A percentile compares a stretch with the other conserved stretches of the same genome.
Conservation (phyloP, 2,329 filamentous ascomycete genomes). For the Fusarium subglutinans region DNA sequence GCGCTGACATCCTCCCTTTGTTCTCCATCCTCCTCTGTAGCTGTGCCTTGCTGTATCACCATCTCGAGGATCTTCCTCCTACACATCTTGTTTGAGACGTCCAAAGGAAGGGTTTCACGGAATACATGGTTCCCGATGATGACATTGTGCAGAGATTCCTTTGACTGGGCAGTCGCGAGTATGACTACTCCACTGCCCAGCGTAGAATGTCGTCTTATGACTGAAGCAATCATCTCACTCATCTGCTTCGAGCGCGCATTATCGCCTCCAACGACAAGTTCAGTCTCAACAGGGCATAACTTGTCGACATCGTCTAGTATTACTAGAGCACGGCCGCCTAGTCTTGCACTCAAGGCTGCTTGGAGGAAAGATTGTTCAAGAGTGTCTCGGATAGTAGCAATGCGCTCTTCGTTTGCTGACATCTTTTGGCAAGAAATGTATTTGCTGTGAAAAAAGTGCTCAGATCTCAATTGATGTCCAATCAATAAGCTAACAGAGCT, state of each 20-base stretch:
- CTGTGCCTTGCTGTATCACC: not conserved
- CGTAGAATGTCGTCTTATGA: conserved; percentile 84
- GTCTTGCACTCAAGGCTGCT: conserved; percentile 78
- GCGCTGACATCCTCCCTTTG: conserved; percentile 47
- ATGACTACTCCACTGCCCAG: conserved; percentile 83
- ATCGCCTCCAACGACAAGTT: conserved; percentile 91
- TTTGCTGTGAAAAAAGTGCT: not conserved
- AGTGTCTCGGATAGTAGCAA: conserved; percentile 76
- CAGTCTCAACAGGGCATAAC: conserved; percentile 90
- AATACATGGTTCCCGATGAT: not conserved
- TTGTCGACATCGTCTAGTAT: conserved; percentile 94
- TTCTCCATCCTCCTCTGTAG: conserved; percentile 51
- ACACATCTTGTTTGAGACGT: conserved; percentile 69
- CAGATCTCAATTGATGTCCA: not conserved
- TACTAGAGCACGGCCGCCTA: conserved; percentile 84
- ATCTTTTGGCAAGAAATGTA: not conserved
- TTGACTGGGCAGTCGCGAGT: conserved; percentile 25
- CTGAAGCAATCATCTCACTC: conserved; percentile 85
- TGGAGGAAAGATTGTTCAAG: not conserved
- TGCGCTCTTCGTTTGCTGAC: conserved; percentile 62
- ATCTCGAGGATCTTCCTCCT: conserved; percentile 46
- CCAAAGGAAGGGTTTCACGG: not conserved
- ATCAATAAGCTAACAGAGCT: not conserved
- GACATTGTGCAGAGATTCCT: not conserved
- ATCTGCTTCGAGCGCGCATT: conserved; percentile 92